Percentiles rank a stretch among this genome's conserved stretches.
phyloP scores from a whole-genome alignment of 164 flowering plant species.

The Chimonanthus salicifolius region DNA sequence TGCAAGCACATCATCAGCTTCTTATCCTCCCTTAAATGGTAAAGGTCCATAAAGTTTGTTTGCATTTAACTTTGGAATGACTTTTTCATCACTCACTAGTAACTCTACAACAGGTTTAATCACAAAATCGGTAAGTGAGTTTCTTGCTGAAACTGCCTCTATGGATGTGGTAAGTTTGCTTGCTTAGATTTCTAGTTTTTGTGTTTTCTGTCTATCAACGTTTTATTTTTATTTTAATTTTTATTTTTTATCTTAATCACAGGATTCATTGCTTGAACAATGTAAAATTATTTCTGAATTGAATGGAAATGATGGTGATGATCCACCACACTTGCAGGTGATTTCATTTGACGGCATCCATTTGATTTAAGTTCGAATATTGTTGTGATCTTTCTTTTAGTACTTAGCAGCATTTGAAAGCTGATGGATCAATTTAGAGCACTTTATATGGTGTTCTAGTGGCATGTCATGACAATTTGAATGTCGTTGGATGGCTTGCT shows the following conservation, averaged over 20 bases:
- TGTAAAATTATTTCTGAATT: background rate
- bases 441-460: too few species aligned
- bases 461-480: too few species aligned
- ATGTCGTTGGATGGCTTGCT: too few species aligned
- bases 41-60: background rate
- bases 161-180: slow-evolving; percentile 28
- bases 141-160: slow-evolving; percentile 43
- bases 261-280: background rate
- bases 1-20: slow-evolving; percentile 81
- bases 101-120: slow-evolving; percentile 1
- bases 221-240: background rate
- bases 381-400: background rate
- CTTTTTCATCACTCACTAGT: slow-evolving; percentile 3
- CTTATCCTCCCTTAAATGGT: slow-evolving; percentile 28
- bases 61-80: background rate
- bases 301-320: background rate
- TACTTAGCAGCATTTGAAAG: background rate
- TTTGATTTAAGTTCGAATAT: background rate
- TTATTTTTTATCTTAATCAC: background rate
- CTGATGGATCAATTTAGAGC: background rate
- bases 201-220: background rate
- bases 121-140: slow-evolving; percentile 44
- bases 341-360: too few species aligned
- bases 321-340: background rate
- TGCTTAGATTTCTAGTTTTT: background rate